Percentiles rank a stretch among this genome's conserved stretches.
These are phyloP conservation scores for Fereydounia khargensis DNA, from an alignment of 1,284 basidiomycete species.

Conservation along the genomic window DNA sequence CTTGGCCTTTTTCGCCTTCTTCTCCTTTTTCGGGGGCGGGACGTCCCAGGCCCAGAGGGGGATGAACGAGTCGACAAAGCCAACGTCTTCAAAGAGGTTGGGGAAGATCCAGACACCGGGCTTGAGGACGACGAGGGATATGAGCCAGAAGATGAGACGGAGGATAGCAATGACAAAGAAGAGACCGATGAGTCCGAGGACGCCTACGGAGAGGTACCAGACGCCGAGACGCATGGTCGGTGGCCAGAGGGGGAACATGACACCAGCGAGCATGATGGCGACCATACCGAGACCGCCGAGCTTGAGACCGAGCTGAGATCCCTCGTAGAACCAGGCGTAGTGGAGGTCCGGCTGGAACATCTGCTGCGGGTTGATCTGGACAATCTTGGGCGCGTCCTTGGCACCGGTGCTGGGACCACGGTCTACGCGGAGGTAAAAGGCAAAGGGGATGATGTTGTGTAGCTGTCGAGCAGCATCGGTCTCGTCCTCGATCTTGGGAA, in stretches of 20 bases:
- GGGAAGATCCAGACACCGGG: conserved; percentile 99
- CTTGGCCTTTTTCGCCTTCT: conserved; percentile 52
- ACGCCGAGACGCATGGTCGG: conserved; percentile 88
- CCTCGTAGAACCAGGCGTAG: conserved; percentile 96
- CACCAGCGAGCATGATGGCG: conserved; percentile 85
- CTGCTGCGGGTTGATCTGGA: conserved; percentile 74
- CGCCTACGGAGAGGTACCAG: conserved; percentile 87
- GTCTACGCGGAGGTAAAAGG: conserved; percentile 57
- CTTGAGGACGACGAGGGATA: conserved; percentile 79
- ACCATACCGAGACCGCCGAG: conserved; percentile 92
- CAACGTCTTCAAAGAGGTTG: conserved; percentile 95
- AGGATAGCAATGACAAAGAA: conserved; percentile 91
- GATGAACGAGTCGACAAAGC: conserved; percentile 97
- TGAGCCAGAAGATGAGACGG: conserved; percentile 87
- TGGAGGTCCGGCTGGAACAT: conserved; percentile 60
- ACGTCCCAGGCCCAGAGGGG: conserved; percentile 97
- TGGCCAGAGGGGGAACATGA: conserved; percentile 99
- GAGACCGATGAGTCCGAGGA: conserved; percentile 81
- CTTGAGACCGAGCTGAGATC: conserved; percentile 87
- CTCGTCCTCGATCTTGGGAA: conserved; percentile 65
- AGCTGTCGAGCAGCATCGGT: conserved; percentile 73
- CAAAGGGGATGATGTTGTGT: conserved; percentile 70
- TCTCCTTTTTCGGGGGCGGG: conserved; percentile 67
- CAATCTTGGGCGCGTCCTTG: conserved; percentile 34
- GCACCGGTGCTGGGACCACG: conserved; percentile 63